Base-by-base conservation (phyloP, 176 grass and related monocot genomes). In the Aegilops speltoides region DNA sequence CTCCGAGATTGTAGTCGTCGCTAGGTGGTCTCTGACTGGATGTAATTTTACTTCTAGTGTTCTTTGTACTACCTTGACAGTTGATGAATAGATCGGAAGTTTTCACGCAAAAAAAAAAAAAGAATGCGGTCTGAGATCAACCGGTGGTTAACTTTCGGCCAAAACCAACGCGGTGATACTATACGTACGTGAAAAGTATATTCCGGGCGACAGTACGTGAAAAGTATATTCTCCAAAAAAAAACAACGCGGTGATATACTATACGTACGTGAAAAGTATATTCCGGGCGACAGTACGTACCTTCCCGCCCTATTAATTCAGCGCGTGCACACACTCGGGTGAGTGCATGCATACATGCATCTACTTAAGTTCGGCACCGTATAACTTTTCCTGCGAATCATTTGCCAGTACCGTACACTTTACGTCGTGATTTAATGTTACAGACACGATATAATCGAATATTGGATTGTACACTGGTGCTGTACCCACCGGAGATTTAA, bases 161-260 rank as follows among this genome's bases (percentile, higher is more conserved):
- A 37, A 86, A 60, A 90, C 60, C 79, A 36, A 60, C 56, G 8
- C 45, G 59, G 88, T 19, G n/a, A 26, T 11, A 24, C 24, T 63
- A 59, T 20, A 59, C 54, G 19, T 59, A 19, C 50, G 50, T 54
- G 50, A 54, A 54, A 54, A 59, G 19, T 22, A 59, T 59, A 59
- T 59, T 59, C 54, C 54, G 54, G 54, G 54, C 54, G 54, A 34
- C 8, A 59, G 65, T 34, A 11, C 26, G 4, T 76, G 29, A 31
- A 31, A 31, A 31, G 29, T 31, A 31, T 31, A 31, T 31, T 31
- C 29, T 31, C 29, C 29, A 31, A 31, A 31, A 31, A 37, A 86
- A 60, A 90, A 46, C 79, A 36, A 60, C 56, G 8, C 45, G 59
- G 83, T 19, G n/a, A 26, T 11, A 24, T 31, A 31, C 24, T 63